Evolutionary conservation across 148 eudicot species (phyloP).

Genomic region (Amaranthus cruentus): DNA sequence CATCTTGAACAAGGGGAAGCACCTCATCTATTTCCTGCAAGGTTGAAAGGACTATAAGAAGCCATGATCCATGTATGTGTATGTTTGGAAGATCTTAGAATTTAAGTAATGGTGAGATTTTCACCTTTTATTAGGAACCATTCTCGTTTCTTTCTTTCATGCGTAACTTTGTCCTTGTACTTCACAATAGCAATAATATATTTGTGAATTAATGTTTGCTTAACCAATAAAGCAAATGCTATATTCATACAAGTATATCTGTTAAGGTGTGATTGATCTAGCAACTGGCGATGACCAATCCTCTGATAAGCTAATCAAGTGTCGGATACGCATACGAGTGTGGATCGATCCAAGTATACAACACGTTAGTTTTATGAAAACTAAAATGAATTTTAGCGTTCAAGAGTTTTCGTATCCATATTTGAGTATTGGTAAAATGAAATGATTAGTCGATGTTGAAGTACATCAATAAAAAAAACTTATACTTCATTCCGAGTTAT

Average conservation of each 20-base stretch:
- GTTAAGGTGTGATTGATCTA: no score
- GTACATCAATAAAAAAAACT: no score
- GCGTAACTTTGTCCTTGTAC: not conserved
- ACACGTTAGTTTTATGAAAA: no score
- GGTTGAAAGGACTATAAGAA: constrained; percentile 19
- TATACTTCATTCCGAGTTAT: no score
- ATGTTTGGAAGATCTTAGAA: constrained; percentile 2
- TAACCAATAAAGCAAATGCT: constrained; percentile 14
- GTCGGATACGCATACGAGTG: no score
- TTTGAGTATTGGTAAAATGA: no score
- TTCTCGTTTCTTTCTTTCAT: constrained; percentile 8
- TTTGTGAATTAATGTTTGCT: constrained; percentile 8
- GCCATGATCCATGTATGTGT: constrained; percentile 15
- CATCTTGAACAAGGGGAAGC: constrained; percentile 33
- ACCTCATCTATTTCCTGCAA: constrained; percentile 2
- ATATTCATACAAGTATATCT: not conserved
- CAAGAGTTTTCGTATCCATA: no score
- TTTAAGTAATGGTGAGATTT: constrained; percentile 17
- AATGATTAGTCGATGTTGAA: no score
- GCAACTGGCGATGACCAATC: no score
- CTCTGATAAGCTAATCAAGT: no score
- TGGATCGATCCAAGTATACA: no score
- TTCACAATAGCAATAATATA: constrained; percentile 23
- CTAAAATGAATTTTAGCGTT: no score
- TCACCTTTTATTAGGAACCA: constrained; percentile 15